Conservation (phyloP, 352 stramenopile species). For the Pythium aristosporum region DNA sequence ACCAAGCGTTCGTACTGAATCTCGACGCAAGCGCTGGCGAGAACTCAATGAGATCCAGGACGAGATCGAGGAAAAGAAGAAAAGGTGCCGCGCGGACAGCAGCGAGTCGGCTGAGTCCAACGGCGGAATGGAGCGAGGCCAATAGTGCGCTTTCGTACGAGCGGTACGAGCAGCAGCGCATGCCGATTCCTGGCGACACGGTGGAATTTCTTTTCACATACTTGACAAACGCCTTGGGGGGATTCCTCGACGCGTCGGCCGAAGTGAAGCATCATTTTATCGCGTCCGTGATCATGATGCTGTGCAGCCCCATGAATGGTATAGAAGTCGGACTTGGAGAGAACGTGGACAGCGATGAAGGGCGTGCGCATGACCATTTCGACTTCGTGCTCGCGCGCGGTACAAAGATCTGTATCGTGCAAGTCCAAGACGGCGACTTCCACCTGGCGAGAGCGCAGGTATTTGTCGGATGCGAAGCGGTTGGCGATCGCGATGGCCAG, state of each 20-base stretch:
- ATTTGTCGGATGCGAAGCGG: conserved; percentile 46
- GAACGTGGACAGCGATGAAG: conserved; percentile 33
- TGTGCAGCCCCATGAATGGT: conserved; percentile 27
- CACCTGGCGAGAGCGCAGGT: conserved; percentile 40
- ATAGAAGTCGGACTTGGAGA: conserved; percentile 29
- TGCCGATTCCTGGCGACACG: conserved; percentile 25
- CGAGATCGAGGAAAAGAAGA: conserved; percentile 20
- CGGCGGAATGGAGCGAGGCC: conserved; percentile 24
- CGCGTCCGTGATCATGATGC: conserved; percentile 23
- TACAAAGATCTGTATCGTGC: conserved; percentile 50
- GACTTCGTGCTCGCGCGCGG: conserved; percentile 43
- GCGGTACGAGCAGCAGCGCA: conserved; percentile 25
- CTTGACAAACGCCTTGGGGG: conserved; percentile 26
- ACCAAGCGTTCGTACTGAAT: conserved; percentile 26
- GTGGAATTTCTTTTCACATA: conserved; percentile 28
- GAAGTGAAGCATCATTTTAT: conserved; percentile 27
- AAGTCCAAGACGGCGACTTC: conserved; percentile 51
- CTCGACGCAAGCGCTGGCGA: conserved; percentile 29
- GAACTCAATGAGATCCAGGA: conserved; percentile 30
- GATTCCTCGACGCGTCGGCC: conserved; percentile 19
- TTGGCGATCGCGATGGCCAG: conserved; percentile 38
- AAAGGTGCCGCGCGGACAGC: no score
- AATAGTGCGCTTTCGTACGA: conserved; percentile 26
- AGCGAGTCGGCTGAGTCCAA: conserved; percentile 14
- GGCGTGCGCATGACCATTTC: conserved; percentile 43